Evolutionary conservation across 2,329 filamentous ascomycete genomes (phyloP).

Genomic region (Fusarium luffae): DNA sequence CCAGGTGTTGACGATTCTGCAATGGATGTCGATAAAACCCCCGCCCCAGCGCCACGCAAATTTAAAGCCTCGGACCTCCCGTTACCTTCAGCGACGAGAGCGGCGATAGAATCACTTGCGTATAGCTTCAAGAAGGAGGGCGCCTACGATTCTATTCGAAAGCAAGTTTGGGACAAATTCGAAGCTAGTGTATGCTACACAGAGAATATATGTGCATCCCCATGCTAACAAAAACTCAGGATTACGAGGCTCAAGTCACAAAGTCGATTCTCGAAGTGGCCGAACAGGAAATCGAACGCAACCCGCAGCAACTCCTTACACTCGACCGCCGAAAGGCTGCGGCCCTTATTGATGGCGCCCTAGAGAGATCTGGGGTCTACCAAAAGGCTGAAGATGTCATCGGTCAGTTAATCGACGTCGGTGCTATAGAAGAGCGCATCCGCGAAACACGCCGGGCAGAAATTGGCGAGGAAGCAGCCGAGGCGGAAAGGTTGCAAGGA

Average conservation of each 20-base stretch:
- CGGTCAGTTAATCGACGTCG: slow-evolving; percentile 73
- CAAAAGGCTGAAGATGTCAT: slow-evolving; percentile 76
- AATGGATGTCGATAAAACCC: slow-evolving; percentile 27
- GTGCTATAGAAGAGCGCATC: slow-evolving; percentile 75
- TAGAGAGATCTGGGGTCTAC: slow-evolving; percentile 81
- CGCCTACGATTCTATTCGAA: slow-evolving; percentile 81
- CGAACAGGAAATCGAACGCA: slow-evolving; percentile 78
- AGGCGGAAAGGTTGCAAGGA: slow-evolving; percentile 72
- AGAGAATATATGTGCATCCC: slow-evolving; percentile 35
- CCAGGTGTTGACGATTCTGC: slow-evolving; percentile 40
- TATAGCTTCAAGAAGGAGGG: slow-evolving; percentile 89
- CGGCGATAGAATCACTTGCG: slow-evolving; percentile 79
- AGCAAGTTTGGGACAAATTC: slow-evolving; percentile 80
- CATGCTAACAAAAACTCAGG: slow-evolving; percentile 56
- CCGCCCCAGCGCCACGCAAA: slow-evolving; percentile 54
- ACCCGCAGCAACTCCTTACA: slow-evolving; percentile 76
- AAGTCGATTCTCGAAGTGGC: slow-evolving; percentile 76
- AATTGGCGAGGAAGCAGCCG: slow-evolving; percentile 75
- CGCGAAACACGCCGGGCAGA: slow-evolving; percentile 74
- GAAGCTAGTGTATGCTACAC: slow-evolving; percentile 68
- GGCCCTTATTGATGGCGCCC: slow-evolving; percentile 79
- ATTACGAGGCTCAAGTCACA: slow-evolving; percentile 75
- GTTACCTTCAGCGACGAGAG: slow-evolving; percentile 76
- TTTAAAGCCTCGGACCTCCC: slow-evolving; percentile 82
- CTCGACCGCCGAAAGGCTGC: slow-evolving; percentile 79